Conservation (phyloP, 371 early-diverging fungal genomes). For the Mortierella sp. region DNA sequence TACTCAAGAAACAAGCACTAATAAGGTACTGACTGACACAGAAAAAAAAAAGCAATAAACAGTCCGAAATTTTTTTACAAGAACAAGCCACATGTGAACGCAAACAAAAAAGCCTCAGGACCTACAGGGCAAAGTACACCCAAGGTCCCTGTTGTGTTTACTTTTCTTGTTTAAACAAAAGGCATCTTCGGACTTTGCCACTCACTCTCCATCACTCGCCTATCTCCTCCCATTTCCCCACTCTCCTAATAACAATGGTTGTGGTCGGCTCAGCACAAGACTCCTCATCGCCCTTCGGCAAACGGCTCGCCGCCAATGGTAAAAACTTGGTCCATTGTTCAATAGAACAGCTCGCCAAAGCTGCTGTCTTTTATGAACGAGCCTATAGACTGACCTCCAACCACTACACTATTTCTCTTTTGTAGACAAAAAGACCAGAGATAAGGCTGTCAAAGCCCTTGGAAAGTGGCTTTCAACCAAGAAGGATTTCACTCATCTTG, state of each 20-base stretch:
- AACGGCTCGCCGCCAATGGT: conserved; percentile 77
- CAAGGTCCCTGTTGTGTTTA: not conserved
- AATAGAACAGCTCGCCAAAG: too few relatives aligned
- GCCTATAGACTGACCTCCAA: not conserved
- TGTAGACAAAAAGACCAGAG: conserved; percentile 89
- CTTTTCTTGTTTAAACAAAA: not conserved
- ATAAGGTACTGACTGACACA: too few relatives aligned
- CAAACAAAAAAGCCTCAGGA: too few relatives aligned
- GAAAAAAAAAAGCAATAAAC: too few relatives aligned
- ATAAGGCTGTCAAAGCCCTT: conserved; percentile 85
- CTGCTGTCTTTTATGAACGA: not conserved
- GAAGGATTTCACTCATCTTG: conserved; percentile 71
- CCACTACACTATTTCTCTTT: not conserved
- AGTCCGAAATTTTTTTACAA: too few relatives aligned
- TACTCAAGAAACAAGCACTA: too few relatives aligned
- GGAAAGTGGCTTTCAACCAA: conserved; percentile 71
- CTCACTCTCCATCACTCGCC: not conserved
- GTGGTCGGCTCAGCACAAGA: conserved; percentile 51
- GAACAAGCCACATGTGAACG: conserved; percentile 14
- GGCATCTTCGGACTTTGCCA: conserved; percentile 4
- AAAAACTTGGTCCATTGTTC: not conserved
- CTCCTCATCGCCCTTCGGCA: conserved; percentile 69
- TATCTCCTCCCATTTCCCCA: not conserved
- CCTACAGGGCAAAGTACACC: too few relatives aligned
- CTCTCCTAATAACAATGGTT: conserved; percentile 34